phyloP scores from a whole-genome alignment of 106 monocot species.

The Dendrobium catenatum region DNA sequence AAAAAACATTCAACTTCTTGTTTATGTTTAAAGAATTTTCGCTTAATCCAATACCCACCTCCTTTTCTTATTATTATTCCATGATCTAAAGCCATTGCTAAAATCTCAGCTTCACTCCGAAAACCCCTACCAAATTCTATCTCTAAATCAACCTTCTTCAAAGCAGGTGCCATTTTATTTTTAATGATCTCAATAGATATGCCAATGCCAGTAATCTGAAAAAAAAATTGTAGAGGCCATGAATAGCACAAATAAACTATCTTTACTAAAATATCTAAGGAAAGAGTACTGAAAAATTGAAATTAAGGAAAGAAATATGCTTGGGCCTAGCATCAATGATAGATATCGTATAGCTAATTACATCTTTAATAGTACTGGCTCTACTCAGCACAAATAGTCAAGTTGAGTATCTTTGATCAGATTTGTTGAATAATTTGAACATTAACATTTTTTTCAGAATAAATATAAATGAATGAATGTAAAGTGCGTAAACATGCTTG shows the following conservation, averaged over 20 bases:
- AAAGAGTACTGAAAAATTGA: neutral
- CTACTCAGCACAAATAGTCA: no score
- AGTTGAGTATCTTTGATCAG: neutral
- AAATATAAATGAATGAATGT: neutral
- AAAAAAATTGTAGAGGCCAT: neutral
- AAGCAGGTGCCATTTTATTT: constrained; percentile 69
- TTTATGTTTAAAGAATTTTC: constrained; percentile 27
- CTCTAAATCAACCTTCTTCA: constrained; percentile 52
- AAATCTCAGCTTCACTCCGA: constrained; percentile 49
- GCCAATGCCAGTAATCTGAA: constrained; percentile 58
- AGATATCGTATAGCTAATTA: neutral
- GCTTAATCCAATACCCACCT: constrained; percentile 57
- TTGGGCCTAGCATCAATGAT: neutral
- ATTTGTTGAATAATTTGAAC: neutral
- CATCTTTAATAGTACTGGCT: no score
- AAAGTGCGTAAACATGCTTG: neutral
- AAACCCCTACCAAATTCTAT: constrained; percentile 73
- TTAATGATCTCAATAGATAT: constrained; percentile 70
- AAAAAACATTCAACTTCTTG: constrained; percentile 44
- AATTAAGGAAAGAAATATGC: neutral
- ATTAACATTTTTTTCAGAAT: neutral
- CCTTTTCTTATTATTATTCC: constrained; percentile 47
- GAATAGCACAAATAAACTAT: neutral
- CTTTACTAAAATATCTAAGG: neutral
- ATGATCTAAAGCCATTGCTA: constrained; percentile 58